Evolutionary conservation across 768 basidiomycete species (phyloP), one percentile per base, ranked within the genome.

Genomic region (Tricholoma bakamatsutake): DNA sequence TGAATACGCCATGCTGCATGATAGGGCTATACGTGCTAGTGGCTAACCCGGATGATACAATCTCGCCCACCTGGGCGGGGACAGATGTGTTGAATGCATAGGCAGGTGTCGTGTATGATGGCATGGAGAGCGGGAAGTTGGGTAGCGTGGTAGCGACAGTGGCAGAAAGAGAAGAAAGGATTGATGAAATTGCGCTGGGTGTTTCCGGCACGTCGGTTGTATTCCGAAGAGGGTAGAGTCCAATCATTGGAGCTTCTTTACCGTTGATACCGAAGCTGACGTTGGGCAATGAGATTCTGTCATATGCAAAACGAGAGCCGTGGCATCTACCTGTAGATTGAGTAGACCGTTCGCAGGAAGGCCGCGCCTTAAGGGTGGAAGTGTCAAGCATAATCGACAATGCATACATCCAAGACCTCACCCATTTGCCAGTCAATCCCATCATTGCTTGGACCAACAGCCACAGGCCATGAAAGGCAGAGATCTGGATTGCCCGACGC

Each of bases 371-470:
- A 48, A 40, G 39, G 28, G 45, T 21, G 18, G 45, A 21, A 57
- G 28, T 10, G n/a, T 50, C 28, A 52, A 30, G 21, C 18, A 13
- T 35, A 12, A 50, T 30, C n/a, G 35, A n/a, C 18, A 24, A 31
- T 42, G 15, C 3, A 27, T n/a, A 31, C 13, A 31, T n/a, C 18
- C 9, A 15, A 5, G n/a, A 57, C 69, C 40, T 27, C 60, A 85
- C 87, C 88, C 49, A 92, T 74, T 67, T 90, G 87, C 90, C 90
- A 92, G 62, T 92, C 90, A 52, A 92, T 78, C 12, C 87, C 90
- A 67, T 90, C 85, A 12, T 83, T 59, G 55, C 76, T 85, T 0
- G 88, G 90, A 7, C 82, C 75, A 17, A 73, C 68, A 4, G 87
- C 88, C 59, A 71, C 74, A 0, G 88, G 89, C 90, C 90, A 92